Evolutionary conservation across 1,139 yeast genomes (phyloP), one percentile per base, ranked within the genome.

Genomic region (Zygosaccharomyces pseudobailii): DNA sequence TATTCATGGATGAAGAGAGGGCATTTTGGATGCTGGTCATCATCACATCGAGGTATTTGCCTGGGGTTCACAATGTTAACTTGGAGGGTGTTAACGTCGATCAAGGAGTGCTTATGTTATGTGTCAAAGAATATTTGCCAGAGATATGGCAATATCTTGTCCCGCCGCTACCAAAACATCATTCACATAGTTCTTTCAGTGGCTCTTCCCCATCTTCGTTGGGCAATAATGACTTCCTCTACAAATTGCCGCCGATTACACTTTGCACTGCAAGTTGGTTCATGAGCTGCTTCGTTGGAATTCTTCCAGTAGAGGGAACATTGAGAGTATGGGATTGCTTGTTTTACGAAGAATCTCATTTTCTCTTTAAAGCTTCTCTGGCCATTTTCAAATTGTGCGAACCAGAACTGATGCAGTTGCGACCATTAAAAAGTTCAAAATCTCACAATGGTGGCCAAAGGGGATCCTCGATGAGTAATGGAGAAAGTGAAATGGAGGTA

Each of bases 211-310:
- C 38, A 7, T 37, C 43, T 37, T 13, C 50, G 13, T 32, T 38
- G 17, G 36, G 47, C 2, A 63, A 78, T 40, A 83, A 80, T 53
- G 89, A 84, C 61, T 84, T 85, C 46, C 72, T 90, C 43, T 73
- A 80, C 20, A 81, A 85, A 55, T 69, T 89, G 43, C 98, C 98
- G 1, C 96, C 97, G 0, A 80, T 92, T 4, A 87, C 97, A 0
- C 73, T 92, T 37, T 95, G 95, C 55, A 90, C 97, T 0, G 90
- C 97, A 0, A 84, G 96, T 42, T 92, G 98, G 98, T 92, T 92
- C 65, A 92, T 92, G 98, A 86, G 96, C 54, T 78, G 88, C 5
- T 92, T 86, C 68, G 88, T 90, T 35, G 96, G 96, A 0, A 79
- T 82, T 1, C 68, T 92, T 35, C 98, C 97, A 0, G 79, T 87